These are phyloP conservation scores for Fusarium albosuccineum DNA, from an alignment of 2,329 filamentous ascomycete genomes.

Conservation along the genomic window DNA sequence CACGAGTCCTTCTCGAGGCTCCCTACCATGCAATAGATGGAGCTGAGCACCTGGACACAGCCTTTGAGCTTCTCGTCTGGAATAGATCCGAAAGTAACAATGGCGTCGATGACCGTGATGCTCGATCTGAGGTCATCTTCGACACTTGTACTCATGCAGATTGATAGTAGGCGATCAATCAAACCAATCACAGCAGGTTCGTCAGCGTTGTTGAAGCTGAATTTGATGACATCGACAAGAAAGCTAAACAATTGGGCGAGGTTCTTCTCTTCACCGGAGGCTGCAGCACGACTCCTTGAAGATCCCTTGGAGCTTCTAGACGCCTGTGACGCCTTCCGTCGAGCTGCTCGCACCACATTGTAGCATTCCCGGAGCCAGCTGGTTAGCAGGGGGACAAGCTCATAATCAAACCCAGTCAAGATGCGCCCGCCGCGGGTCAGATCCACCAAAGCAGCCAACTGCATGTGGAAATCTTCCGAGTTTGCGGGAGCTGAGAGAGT, in stretches of 20 bases:
- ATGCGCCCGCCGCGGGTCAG: constrained; percentile 72
- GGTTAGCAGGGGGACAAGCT: constrained; percentile 72
- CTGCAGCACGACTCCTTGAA: constrained; percentile 53
- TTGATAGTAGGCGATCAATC: constrained; percentile 72
- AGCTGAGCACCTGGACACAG: constrained; percentile 78
- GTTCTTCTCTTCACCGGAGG: constrained; percentile 69
- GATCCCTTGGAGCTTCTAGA: constrained; percentile 53
- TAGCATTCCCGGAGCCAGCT: constrained; percentile 71
- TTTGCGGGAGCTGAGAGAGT: constrained; percentile 69
- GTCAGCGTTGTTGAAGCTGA: constrained; percentile 77
- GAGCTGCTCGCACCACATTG: constrained; percentile 63
- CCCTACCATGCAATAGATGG: constrained; percentile 76
- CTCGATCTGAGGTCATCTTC: constrained; percentile 75
- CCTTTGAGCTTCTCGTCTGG: constrained; percentile 72
- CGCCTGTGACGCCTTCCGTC: constrained; percentile 58
- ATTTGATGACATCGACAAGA: constrained; percentile 78
- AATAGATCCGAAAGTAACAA: constrained; percentile 79
- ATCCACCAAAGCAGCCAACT: constrained; percentile 73
- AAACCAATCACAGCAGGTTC: constrained; percentile 72
- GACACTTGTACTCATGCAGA: constrained; percentile 76
- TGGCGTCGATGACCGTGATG: constrained; percentile 75
- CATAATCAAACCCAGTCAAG: constrained; percentile 76
- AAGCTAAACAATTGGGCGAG: constrained; percentile 74
- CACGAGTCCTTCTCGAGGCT: constrained; percentile 74
- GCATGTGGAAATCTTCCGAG: constrained; percentile 74